Base-by-base conservation (phyloP, 768 basidiomycete species). In the Rhodosporidiobolus odoratus region DNA sequence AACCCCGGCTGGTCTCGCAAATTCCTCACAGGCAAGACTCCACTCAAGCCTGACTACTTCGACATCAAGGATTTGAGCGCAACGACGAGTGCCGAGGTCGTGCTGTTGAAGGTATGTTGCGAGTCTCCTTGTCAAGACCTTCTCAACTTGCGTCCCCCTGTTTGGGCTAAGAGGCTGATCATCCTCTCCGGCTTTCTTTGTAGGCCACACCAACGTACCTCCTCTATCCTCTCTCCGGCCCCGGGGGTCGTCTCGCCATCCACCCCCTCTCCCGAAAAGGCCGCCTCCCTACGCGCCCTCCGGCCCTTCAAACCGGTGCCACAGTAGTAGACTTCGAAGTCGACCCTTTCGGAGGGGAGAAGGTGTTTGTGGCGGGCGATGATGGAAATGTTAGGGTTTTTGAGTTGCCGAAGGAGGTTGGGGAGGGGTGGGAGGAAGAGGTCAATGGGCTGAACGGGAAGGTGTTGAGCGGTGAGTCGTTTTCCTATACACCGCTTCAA, bases 161-260 rank as follows among this genome's bases (percentile, higher is more conserved):
- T n/a, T n/a, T n/a, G n/a, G n/a, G n/a, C n/a, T n/a, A n/a, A n/a
- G n/a, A n/a, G n/a, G n/a, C n/a, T n/a, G n/a, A n/a, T n/a, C n/a
- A n/a, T n/a, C n/a, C n/a, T n/a, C n/a, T n/a, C n/a, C n/a, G n/a
- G n/a, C n/a, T n/a, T n/a, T 16, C 37, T 19, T n/a, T 1, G 32
- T 41, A 74, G 69, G 71, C 76, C 23, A 79, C 78, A 21, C 45
- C 71, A 0, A 7, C 63, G 8, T 72, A 76, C 52, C 71, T 80
- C n/a, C 77, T 81, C 75, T 81, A 79, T 73, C 81, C 80, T 19
- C 76, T 81, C 43, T 75, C 79, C 21, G 81, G 81, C 6, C 75
- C 80, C 0, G 81, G 81, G 30, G 81, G 81, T 3, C 65, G 80
- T 30, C 66, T 82, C 38, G 78, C 75, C 1, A 75, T 79, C 3